Evolutionary conservation across 345 rosid species (phyloP), one percentile per base, ranked within the genome.

Genomic region (Ricinus communis): DNA sequence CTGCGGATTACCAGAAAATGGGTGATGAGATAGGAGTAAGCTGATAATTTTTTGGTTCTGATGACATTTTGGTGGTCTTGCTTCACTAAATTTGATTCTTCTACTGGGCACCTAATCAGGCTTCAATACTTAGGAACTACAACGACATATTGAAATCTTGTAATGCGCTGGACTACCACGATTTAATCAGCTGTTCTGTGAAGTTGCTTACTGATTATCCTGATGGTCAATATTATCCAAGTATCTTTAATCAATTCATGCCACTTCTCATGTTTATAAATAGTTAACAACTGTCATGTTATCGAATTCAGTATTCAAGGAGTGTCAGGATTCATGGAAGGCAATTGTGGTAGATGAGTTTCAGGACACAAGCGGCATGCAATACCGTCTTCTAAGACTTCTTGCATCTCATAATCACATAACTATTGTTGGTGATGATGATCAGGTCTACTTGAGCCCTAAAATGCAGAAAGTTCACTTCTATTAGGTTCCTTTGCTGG

Each of bases 321-420:
- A 87, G 70, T 82, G 89, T 77, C 88, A 84, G 82, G 88, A 84
- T 70, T 79, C 85, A n/a, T 93, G 96, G 91, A 88, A 85, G 81
- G 91, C 91, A 66, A 84, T 91, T 74, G 87, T 93, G 77, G 78
- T 93, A 62, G 98, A 93, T 72, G 98, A 93, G 79, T 93, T 93
- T 71, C 98, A 93, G 81, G 98, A 93, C 82, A 93, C 98, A 50
- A 93, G 97, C 82, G 78, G 90, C 71, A 90, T 84, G 95, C 98
- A 93, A 78, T 91, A 91, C 80, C 70, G 67, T 77, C 89, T 91
- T 77, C 78, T 93, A 41, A 77, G 71, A 41, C 74, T 85, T 73
- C 87, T 91, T 68, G 94, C 97, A 61, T 86, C 96, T 76, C 95
- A 91, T 82, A 82, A 86, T 74, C 74, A 36, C 71, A 80, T 93